Conservation (phyloP, 2,329 filamentous ascomycete genomes). For the Capronia coronata region DNA sequence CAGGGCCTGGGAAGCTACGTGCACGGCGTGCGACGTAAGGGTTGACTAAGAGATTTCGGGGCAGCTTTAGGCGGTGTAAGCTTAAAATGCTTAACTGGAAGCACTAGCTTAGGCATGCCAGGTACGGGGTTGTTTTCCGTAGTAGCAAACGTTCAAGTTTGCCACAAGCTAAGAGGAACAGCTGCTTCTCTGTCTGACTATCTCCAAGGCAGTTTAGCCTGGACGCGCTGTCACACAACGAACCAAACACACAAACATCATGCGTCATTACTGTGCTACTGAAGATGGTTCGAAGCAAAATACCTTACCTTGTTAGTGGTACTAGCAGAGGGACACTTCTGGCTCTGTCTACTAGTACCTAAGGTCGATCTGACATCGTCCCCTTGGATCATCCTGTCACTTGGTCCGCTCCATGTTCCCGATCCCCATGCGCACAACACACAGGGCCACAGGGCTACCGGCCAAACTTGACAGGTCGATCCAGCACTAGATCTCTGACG, state of each 20-base stretch:
- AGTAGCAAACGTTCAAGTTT: too few species aligned
- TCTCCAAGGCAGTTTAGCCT: neutral
- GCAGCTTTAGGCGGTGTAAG: conserved; percentile 1
- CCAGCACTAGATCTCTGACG: too few species aligned
- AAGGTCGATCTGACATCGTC: too few species aligned
- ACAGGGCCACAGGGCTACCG: too few species aligned
- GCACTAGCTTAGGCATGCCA: neutral
- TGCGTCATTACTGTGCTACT: neutral
- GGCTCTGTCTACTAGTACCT: too few species aligned
- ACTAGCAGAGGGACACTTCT: too few species aligned
- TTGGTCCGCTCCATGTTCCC: too few species aligned
- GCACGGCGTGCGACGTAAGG: neutral
- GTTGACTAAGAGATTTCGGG: conserved; percentile 2
- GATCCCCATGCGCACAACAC: too few species aligned
- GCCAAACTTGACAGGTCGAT: too few species aligned
- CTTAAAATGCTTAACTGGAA: conserved; percentile 3
- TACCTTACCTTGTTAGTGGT: too few species aligned
- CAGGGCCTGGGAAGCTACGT: neutral
- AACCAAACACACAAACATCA: neutral
- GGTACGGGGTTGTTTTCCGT: too few species aligned
- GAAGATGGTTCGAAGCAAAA: neutral
- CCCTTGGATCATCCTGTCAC: too few species aligned
- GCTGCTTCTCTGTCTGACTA: neutral
- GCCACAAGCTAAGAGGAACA: neutral
- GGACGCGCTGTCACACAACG: neutral